These are phyloP conservation scores for Colletotrichum sp. DNA, from an alignment of 2,329 filamentous ascomycete species.

Conservation along the genomic window DNA sequence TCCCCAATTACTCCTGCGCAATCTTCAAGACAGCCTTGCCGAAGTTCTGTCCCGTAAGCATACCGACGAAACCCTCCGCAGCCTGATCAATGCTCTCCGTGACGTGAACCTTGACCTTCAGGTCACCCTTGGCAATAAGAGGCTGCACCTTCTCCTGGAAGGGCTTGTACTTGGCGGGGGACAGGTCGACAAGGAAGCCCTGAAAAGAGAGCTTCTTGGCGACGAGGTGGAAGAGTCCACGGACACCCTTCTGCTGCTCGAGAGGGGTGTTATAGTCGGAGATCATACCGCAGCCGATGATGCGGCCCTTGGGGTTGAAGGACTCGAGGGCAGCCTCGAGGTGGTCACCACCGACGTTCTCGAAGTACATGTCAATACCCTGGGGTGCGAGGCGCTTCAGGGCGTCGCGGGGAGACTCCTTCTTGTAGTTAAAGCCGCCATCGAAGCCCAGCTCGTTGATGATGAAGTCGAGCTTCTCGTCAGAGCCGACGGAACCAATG, in stretches of 20 bases:
- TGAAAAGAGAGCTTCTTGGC: conserved; percentile 71
- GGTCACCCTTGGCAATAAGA: conserved; percentile 77
- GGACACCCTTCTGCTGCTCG: conserved; percentile 67
- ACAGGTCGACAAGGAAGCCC: conserved; percentile 81
- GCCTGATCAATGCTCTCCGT: conserved; percentile 83
- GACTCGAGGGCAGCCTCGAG: conserved; percentile 49
- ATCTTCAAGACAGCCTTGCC: conserved; percentile 83
- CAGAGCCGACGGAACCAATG: conserved; percentile 79
- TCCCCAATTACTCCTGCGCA: conserved; percentile 9
- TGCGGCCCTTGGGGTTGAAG: conserved; percentile 68
- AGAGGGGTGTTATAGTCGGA: conserved; percentile 72
- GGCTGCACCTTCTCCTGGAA: conserved; percentile 78
- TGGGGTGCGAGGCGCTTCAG: conserved; percentile 74
- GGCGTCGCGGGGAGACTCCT: conserved; percentile 71
- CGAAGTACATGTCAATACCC: conserved; percentile 73
- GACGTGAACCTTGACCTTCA: conserved; percentile 73
- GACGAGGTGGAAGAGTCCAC: conserved; percentile 70
- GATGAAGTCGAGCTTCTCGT: conserved; percentile 78
- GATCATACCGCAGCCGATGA: conserved; percentile 74
- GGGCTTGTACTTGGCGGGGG: conserved; percentile 68
- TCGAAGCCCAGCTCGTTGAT: conserved; percentile 56
- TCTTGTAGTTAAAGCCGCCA: conserved; percentile 87
- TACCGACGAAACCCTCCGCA: conserved; percentile 73
- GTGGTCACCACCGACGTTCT: conserved; percentile 60
- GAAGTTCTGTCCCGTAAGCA: conserved; percentile 82